Evolutionary conservation across 2,329 filamentous ascomycete species (phyloP).

Genomic region (Alternaria sp.): DNA sequence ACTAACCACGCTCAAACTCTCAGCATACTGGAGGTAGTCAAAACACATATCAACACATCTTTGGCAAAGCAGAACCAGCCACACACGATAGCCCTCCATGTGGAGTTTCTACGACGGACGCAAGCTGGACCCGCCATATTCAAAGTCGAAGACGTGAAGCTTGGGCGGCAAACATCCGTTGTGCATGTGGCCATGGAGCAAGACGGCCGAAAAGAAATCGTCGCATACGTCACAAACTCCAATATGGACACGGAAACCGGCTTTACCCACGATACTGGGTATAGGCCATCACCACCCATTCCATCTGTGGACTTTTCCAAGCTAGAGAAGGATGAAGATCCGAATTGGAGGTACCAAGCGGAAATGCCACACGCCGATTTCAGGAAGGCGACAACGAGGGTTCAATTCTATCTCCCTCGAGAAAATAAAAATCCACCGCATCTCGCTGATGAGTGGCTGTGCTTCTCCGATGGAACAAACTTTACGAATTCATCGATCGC

Average conservation of each 20-base stretch:
- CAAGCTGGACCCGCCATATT: conserved; percentile 65
- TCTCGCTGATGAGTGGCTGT: conserved; percentile 72
- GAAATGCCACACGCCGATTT: conserved; percentile 58
- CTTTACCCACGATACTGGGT: conserved; percentile 64
- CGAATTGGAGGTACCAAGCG: conserved; percentile 57
- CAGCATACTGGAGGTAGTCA: conserved; percentile 66
- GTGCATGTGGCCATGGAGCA: conserved; percentile 70
- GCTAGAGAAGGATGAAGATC: conserved; percentile 56
- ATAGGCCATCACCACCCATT: conserved; percentile 59
- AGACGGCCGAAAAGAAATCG: conserved; percentile 66
- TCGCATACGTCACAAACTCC: conserved; percentile 70
- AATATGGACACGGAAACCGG: conserved; percentile 69
- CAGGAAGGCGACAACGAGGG: conserved; percentile 60
- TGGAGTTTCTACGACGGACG: conserved; percentile 72
- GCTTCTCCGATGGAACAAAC: conserved; percentile 65
- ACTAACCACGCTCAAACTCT: conserved; percentile 4
- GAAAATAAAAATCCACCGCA: conserved; percentile 53
- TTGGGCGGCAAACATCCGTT: conserved; percentile 69
- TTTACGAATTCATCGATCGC: conserved; percentile 72
- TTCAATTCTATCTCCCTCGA: conserved; percentile 63
- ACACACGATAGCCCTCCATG: conserved; percentile 69
- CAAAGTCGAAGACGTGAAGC: conserved; percentile 68
- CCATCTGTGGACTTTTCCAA: conserved; percentile 55
- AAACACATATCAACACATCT: conserved; percentile 66
- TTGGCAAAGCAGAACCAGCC: conserved; percentile 67